A percentile compares a stretch with the other conserved stretches of the same genome.
These are phyloP conservation scores for Lachnellula arida DNA, from an alignment of 2,329 filamentous ascomycete genomes.

Conservation along the genomic window DNA sequence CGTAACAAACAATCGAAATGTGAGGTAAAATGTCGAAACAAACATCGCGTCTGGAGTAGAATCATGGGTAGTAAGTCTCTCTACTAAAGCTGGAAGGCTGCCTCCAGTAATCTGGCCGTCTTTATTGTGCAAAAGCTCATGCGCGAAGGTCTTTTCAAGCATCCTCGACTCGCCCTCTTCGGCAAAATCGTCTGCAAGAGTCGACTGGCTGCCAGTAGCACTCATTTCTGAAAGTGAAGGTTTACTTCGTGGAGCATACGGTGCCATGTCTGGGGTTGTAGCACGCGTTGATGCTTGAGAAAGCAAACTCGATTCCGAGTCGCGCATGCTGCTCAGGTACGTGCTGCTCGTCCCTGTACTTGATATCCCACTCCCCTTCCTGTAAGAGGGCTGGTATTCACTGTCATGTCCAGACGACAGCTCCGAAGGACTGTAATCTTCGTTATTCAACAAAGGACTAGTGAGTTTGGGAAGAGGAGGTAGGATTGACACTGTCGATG, in stretches of 20 bases:
- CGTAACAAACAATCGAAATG: constrained; percentile 87
- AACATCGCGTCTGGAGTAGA: constrained; percentile 89
- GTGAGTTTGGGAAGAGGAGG: constrained; percentile 55
- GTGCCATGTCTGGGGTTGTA: constrained; percentile 68
- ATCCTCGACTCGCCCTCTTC: constrained; percentile 78
- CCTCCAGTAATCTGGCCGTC: constrained; percentile 93
- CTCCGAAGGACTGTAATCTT: constrained; percentile 47
- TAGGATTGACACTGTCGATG: constrained; percentile 43
- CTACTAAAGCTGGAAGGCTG: constrained; percentile 84
- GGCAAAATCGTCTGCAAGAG: constrained; percentile 61
- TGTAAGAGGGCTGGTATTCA: constrained; percentile 49
- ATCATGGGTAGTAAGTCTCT: constrained; percentile 88
- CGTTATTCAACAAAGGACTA: constrained; percentile 44
- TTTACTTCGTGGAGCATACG: constrained; percentile 37
- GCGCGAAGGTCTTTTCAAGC: constrained; percentile 86
- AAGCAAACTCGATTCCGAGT: constrained; percentile 73
- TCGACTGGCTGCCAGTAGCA: constrained; percentile 56
- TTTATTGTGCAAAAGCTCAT: constrained; percentile 90
- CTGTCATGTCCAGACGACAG: constrained; percentile 41
- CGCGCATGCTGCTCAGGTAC: constrained; percentile 65
- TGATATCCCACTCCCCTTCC: constrained; percentile 67
- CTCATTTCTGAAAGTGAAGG: constrained; percentile 66
- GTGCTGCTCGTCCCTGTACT: constrained; percentile 76
- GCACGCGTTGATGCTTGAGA: constrained; percentile 83
- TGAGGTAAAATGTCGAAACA: constrained; percentile 92